Base-by-base conservation (phyloP, 1,284 basidiomycete genomes). In the Cryptococcus sp. region DNA sequence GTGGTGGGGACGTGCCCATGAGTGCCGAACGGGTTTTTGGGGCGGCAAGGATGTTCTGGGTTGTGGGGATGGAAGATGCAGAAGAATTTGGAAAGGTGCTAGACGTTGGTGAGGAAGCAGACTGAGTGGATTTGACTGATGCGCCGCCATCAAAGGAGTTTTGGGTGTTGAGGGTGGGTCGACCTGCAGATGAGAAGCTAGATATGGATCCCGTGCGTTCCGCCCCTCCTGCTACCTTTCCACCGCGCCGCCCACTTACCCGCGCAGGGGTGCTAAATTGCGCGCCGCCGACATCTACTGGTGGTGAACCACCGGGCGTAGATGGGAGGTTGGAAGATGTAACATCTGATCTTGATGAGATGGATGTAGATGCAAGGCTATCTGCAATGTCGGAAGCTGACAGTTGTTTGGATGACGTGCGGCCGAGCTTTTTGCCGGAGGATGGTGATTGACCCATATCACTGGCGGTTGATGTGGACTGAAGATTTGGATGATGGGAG, bases 321-420 rank as follows among this genome's bases (percentile, higher is more conserved):
- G 38, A 39, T 7, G 46, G 65, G 52, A 15, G 55, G 39, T 29
- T 48, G 25, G 43, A 52, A 10, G 50, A 22, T 26, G 50, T 41
- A 19, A 11, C 53, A 57, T 55, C 48, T 26, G 45, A 23, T 52
- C 23, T 16, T 48, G 55, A 46, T n/a, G 63, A 55, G 40, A 72
- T 64, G 54, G 62, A 69, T 44, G 71, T 72, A 17, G 62, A 59
- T 10, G 73, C 66, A 38, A 77, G 64, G 19, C 55, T 61, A 58
- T 77, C 75, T 4, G 75, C 69, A 19, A 76, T 68, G 57, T 79
- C 77, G 52, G 61, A 66, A 23, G 74, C 60, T 11, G 75, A 69
- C 22, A 78, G 66, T 61, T 79, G 77, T 61, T 79, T 80, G 47
- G 78, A 79, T 61, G 75, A 69, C n/a, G 78, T 80, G 20, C 78